Percentiles rank a stretch among this genome's conserved stretches.
Evolutionary conservation across 805 yeast genomes (phyloP).

Genomic region (Myxozyma lipomycoides): DNA sequence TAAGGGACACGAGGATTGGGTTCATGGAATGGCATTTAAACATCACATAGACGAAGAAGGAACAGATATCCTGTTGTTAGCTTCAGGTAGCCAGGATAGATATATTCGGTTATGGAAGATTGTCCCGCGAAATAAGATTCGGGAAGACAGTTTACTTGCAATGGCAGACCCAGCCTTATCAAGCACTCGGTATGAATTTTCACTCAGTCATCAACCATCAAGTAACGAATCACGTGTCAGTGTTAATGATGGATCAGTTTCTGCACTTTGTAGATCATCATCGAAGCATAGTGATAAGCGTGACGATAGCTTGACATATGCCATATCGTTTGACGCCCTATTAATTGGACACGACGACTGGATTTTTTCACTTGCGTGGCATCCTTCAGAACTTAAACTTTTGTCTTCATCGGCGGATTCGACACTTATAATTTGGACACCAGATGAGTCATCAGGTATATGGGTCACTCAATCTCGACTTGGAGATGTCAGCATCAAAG

Average conservation of each 20-base stretch:
- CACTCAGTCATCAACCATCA: neutral
- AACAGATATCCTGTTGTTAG: slow-evolving; percentile 59
- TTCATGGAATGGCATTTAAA: slow-evolving; percentile 65
- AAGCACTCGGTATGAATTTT: slow-evolving; percentile 19
- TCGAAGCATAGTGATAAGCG: neutral
- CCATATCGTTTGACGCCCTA: slow-evolving; percentile 79
- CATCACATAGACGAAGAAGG: slow-evolving; percentile 36
- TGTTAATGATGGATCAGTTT: neutral
- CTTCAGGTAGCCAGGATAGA: slow-evolving; percentile 90
- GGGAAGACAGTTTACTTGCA: slow-evolving; percentile 4
- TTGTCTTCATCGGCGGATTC: slow-evolving; percentile 91
- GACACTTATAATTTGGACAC: slow-evolving; percentile 89
- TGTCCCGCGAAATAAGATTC: slow-evolving; percentile 7
- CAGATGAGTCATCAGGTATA: slow-evolving; percentile 78
- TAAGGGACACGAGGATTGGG: slow-evolving; percentile 96
- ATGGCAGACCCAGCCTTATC: slow-evolving; percentile 17
- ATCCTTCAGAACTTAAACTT: slow-evolving; percentile 55
- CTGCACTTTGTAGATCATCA: neutral
- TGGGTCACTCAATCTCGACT: slow-evolving; percentile 80
- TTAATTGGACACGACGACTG: slow-evolving; percentile 98
- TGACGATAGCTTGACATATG: slow-evolving; percentile 41
- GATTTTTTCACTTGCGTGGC: slow-evolving; percentile 86
- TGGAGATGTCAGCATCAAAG: slow-evolving; percentile 92
- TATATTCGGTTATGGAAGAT: slow-evolving; percentile 80
- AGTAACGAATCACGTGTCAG: neutral